A percentile compares a stretch with the other conserved stretches of the same genome.
These are phyloP conservation scores for Vigna unguiculata DNA, from an alignment of 306 rosid genomes.

Conservation along the genomic window DNA sequence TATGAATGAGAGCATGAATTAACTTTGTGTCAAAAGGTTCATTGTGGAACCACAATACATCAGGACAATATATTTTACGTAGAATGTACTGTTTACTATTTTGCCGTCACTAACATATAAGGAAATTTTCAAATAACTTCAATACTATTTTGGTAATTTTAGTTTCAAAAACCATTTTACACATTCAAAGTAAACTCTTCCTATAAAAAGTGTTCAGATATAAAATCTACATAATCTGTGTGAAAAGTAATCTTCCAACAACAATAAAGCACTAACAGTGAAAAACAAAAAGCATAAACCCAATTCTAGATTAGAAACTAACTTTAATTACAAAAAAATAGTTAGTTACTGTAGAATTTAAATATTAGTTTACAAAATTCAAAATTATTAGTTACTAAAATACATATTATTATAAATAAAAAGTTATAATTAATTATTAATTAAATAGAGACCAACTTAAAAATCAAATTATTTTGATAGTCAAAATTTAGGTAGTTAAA, in stretches of 20 bases:
- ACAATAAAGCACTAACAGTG: conserved; percentile 27
- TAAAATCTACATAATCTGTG: not conserved
- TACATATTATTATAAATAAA: too few relatives aligned
- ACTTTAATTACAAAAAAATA: too few relatives aligned
- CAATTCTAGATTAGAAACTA: too few relatives aligned
- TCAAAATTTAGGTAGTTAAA: too few relatives aligned
- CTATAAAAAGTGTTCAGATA: not conserved
- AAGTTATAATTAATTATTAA: too few relatives aligned
- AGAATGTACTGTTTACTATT: conserved; percentile 6
- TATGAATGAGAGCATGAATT: conserved; percentile 29
- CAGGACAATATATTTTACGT: too few relatives aligned
- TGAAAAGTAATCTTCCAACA: conserved; percentile 26
- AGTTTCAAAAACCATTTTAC: conserved; percentile 9
- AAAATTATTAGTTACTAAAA: too few relatives aligned
- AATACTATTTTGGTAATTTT: not conserved
- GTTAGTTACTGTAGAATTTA: too few relatives aligned
- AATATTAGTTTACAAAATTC: too few relatives aligned
- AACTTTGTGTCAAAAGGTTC: conserved; percentile 5
- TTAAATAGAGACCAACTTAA: too few relatives aligned
- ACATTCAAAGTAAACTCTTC: conserved; percentile 3
- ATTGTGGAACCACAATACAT: not conserved
- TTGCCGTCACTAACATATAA: not conserved
- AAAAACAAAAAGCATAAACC: conserved; percentile 20
- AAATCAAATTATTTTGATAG: too few relatives aligned
- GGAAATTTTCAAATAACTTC: conserved; percentile 1